Evolutionary conservation across 192 early-diverging fungal species (phyloP), one percentile per base, ranked within the genome.

Genomic region (Podila epicladia): DNA sequence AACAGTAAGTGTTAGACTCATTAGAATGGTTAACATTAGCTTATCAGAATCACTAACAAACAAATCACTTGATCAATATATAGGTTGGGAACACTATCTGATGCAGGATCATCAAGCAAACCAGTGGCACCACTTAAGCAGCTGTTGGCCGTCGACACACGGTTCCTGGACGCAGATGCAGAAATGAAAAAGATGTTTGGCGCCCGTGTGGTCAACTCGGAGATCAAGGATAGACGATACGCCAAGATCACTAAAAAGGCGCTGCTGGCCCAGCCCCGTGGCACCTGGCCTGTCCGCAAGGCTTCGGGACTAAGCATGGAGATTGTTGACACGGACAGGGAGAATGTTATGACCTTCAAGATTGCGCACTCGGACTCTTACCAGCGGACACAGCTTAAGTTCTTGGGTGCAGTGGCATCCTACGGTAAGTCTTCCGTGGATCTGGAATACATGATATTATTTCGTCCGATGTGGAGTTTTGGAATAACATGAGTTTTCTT

Each of bases 181-280:
- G 97, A 98, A 84, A 94, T 97, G 90, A 90, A 90, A 38, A 87
- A 92, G 26, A 86, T 96, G 85, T 98, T 98, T 89, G 96, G 96
- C 19, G 93, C 95, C 7, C 89, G 89, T 20, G 91, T 95, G n/a
- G 89, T 95, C 28, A 91, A 89, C 58, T 74, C 85, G 20, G 84
- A 85, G 58, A 85, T 89, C 78, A 84, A 74, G 41, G 65, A 82
- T 38, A 75, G 85, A 45, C 78, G 84, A 31, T 90, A 90, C 37
- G 72, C 77, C 32, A 85, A 89, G n/a, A 82, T 67, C 32, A 61
- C 72, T 28, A 93, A 92, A 62, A 87, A 84, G 50, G 82, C 87
- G 0, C 71, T 86, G 20, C 71, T 98, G 38, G 87, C 92, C 37
- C 89, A 85, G 3, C 95, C 96, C 3, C 87, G 89, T 68, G 87